These are phyloP conservation scores for Penicillium sp. DNA, from an alignment of 2,329 filamentous ascomycete genomes.

Conservation along the genomic window DNA sequence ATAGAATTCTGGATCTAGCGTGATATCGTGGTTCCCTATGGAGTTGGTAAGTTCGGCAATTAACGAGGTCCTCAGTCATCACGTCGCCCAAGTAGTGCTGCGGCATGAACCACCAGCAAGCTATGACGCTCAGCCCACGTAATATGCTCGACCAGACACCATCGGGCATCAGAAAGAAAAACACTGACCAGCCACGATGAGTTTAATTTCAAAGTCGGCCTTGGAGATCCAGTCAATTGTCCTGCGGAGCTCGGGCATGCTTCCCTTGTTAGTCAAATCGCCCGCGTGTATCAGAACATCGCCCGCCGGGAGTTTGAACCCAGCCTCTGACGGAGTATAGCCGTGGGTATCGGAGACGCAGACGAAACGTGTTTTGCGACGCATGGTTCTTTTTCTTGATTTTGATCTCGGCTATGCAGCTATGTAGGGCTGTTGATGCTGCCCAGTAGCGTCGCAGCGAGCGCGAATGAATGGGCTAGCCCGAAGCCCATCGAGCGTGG, in stretches of 20 bases:
- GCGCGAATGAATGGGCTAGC: conserved; percentile 5
- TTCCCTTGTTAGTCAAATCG: conserved; percentile 58
- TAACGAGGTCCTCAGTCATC: not conserved
- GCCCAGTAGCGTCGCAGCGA: not conserved
- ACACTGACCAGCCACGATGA: conserved; percentile 53
- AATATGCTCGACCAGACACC: not conserved
- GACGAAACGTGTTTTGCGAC: conserved; percentile 52
- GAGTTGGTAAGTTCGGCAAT: conserved; percentile 4
- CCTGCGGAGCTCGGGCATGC: conserved; percentile 50
- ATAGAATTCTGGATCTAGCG: conserved; percentile 53
- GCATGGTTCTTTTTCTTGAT: conserved; percentile 19
- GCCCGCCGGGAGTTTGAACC: conserved; percentile 54
- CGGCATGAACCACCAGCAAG: not conserved
- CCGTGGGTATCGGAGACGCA: conserved; percentile 61
- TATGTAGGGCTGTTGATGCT: conserved; percentile 2
- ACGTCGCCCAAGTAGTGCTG: not conserved
- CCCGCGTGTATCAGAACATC: conserved; percentile 61
- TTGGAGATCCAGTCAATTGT: conserved; percentile 54
- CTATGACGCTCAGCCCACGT: not conserved
- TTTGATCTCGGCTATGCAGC: not conserved
- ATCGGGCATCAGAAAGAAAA: conserved; percentile 1
- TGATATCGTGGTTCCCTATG: conserved; percentile 59
- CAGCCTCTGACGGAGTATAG: conserved; percentile 48
- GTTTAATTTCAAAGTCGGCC: conserved; percentile 54
- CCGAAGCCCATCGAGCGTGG: conserved; percentile 7